Base-by-base conservation (phyloP, 2,329 filamentous ascomycete genomes). In the Diaporthe humulicola region DNA sequence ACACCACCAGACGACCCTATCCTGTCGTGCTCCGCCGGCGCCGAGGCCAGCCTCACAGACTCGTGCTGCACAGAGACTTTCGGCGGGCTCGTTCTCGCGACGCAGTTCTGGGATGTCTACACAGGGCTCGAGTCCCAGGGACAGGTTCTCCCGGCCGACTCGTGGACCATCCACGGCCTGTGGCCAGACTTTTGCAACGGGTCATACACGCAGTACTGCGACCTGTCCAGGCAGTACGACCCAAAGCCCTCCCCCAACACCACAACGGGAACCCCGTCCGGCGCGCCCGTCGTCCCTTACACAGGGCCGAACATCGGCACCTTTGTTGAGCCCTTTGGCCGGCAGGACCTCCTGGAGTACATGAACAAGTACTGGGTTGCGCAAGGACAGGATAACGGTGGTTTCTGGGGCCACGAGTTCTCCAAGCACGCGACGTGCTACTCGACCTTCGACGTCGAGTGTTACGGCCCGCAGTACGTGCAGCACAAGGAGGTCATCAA, bases 321-420 rank as follows among this genome's bases (percentile, higher is more conserved):
- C 15, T 93, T 91, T 84, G 84, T 93, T 73, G 85, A 86, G 78
- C 84, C 87, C 0, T 90, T 92, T 77, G 90, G 89, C 74, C 88
- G 88, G 77, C 86, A 85, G 76, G 91, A 93, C 79, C 85, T 93
- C 2, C 86, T 93, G 2, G 87, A 85, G 2, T 93, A 88, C 84
- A 93, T 93, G 92, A 89, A 91, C 80, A 91, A 87, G 79, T 88
- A 87, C 87, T 93, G 92, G 92, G 86, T 92, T 77, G 87, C 87
- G 64, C 89, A 90, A 77, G 84, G 84, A 75, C 86, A 88, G 66
- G 85, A 88, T 19, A 93, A 91, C 83, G 81, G 84, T 69, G 86
- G 88, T 45, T 90, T 94, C 83, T 93, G 91, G 91, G 91, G 83
- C 52, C 91, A 93, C 84, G 91, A 93, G 80, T 93, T 91, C 85